Evolutionary conservation across 2,329 filamentous ascomycete species (phyloP).

Genomic region (Nothopassalora personata): DNA sequence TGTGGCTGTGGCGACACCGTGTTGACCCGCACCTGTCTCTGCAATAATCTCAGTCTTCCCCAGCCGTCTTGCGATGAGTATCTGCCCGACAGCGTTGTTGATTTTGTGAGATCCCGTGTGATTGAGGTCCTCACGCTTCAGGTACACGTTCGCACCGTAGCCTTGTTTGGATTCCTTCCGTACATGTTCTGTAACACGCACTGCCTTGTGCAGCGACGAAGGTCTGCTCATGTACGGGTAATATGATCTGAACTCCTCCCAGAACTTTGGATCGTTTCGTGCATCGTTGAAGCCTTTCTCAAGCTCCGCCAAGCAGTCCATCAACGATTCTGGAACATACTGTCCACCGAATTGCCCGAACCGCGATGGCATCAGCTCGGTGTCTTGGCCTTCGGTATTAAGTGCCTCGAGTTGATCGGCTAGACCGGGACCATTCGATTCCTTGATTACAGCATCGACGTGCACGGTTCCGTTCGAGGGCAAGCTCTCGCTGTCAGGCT

Average conservation of each 20-base stretch:
- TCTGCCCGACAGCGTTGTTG: constrained; percentile 94
- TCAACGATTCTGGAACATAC: constrained; percentile 94
- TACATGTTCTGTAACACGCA: constrained; percentile 67
- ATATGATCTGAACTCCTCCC: constrained; percentile 93
- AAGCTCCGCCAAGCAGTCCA: constrained; percentile 90
- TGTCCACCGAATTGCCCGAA: constrained; percentile 97
- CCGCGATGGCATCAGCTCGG: constrained; percentile 65
- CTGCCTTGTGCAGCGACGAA: constrained; percentile 82
- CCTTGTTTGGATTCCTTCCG: constrained; percentile 41
- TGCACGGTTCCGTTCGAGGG: constrained; percentile 51
- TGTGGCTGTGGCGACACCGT: constrained; percentile 94
- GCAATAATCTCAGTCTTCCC: constrained; percentile 98
- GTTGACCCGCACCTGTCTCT: constrained; percentile 94
- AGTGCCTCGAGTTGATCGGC: constrained; percentile 81
- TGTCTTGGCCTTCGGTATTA: constrained; percentile 54
- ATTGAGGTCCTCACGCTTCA: constrained; percentile 96
- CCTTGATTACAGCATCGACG: constrained; percentile 63
- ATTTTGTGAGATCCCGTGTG: constrained; percentile 99
- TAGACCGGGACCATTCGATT: constrained; percentile 58
- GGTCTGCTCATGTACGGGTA: constrained; percentile 97
- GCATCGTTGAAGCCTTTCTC: constrained; percentile 87
- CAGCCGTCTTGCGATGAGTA: constrained; percentile 75
- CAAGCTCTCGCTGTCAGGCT: constrained; percentile 28
- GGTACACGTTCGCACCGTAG: constrained; percentile 91
- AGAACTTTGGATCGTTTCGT: constrained; percentile 82